Evolutionary conservation across 345 rosid genomes (phyloP), one percentile per base, ranked within the genome.

Genomic region (Lepidium aucheri): DNA sequence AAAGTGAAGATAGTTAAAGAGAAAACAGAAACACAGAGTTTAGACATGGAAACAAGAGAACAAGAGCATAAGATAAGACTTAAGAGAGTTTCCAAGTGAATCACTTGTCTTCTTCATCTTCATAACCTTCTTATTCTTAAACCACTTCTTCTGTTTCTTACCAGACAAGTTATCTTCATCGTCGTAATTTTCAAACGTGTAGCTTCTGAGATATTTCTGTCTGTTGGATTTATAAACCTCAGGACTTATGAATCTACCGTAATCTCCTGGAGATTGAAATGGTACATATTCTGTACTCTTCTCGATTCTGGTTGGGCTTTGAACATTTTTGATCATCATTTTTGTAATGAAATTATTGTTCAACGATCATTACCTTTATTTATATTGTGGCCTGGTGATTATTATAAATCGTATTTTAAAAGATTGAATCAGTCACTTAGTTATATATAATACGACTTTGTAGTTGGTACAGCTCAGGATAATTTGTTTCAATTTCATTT

Each of bases 121-220:
- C 32, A 65, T 33, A 3, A 51, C 41, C 42, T 73, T 73, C 43
- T 66, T 64, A 53, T 64, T 73, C 72, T 58, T 52, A 42, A 43
- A 58, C 67, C 77, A 73, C 30, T 59, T 73, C 9, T 47, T 59
- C 14, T 65, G 67, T 66, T 65, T 59, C 62, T 73, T 59, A 47
- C 16, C 4, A 2, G 71, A 42, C 18, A 58, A 65, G 41, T 34
- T 24, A 26, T 30, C 50, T 33, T 49, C 71, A 11, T 52, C 55
- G 0, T 42, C 55, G 72, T 66, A 65, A 49, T 11, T 36, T n/a
- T 65, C 39, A 49, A 73, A 66, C 6, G 77, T 73, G 55, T 73
- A 73, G 72, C 77, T 73, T 66, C 77, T 59, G 26, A 73, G 72
- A 51, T 73, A 73, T 18, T 66, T 66, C 40, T 66, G 76, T 34